A percentile compares a stretch with the other conserved stretches of the same genome.
Evolutionary conservation across 2,329 filamentous ascomycete genomes (phyloP).

Genomic region (Tolypocladium album): DNA sequence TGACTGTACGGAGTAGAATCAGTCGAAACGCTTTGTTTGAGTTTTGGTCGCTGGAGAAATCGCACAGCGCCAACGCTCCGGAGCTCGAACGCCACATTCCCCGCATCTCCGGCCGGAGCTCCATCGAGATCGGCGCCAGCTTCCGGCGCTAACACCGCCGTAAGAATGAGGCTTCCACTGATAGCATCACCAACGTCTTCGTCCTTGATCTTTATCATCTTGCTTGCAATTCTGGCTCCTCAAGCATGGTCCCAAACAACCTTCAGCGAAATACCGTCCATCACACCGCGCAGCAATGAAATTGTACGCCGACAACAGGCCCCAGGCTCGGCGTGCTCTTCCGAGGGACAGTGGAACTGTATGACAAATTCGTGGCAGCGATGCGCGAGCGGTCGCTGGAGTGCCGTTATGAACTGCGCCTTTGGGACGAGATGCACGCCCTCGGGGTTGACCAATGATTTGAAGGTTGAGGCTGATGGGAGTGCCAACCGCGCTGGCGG

Average conservation of each 20-base stretch:
- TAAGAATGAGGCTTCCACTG: neutral
- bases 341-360: conserved; percentile 46
- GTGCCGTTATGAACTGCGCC: conserved; percentile 28
- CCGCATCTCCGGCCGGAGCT: neutral
- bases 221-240: neutral
- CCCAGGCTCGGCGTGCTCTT: conserved; percentile 27
- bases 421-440: conserved; percentile 35
- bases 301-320: conserved; percentile 14
- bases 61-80: neutral
- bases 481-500: conserved; percentile 4
- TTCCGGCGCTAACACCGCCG: neutral
- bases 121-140: neutral
- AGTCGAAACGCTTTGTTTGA: neutral
- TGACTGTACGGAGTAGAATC: too few relatives aligned
- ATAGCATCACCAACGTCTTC: neutral
- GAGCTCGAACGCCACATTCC: neutral
- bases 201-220: neutral
- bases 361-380: conserved; percentile 37
- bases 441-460: conserved; percentile 27
- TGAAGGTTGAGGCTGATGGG: conserved; percentile 22
- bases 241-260: neutral
- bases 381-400: conserved; percentile 37
- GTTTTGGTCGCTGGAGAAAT: neutral
- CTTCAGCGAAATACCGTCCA: neutral
- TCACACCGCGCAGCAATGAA: neutral